Evolutionary conservation across 768 basidiomycete species (phyloP).

Genomic region (Serendipita sp.): DNA sequence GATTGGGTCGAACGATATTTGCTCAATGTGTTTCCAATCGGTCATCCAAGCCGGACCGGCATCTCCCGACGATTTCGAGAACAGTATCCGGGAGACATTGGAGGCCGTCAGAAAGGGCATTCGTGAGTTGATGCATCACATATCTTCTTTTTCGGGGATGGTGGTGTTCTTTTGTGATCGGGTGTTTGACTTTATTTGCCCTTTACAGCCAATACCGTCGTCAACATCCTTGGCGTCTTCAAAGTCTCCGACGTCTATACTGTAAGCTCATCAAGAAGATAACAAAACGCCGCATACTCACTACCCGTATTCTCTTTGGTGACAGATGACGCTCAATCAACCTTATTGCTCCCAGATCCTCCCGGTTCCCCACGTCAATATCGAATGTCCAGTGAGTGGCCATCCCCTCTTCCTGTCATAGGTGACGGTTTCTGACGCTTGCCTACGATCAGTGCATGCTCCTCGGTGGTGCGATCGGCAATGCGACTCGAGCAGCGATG

Average conservation of each 20-base stretch:
- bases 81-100: neutral
- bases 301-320: neutral
- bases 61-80: conserved; percentile 4
- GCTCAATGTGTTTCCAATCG: conserved; percentile 1
- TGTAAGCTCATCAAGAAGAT: neutral
- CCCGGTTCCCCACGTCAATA: conserved; percentile 2
- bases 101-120: conserved; percentile 7
- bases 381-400: conserved; percentile 7
- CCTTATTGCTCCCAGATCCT: neutral
- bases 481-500: conserved; percentile 6
- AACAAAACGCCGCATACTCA: neutral
- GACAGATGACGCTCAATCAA: conserved; percentile 5
- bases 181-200: too few relatives aligned
- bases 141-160: neutral
- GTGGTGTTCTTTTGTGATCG: too few relatives aligned
- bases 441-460: neutral
- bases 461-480: neutral
- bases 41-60: neutral
- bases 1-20: conserved; percentile 9
- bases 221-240: conserved; percentile 7
- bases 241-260: conserved; percentile 1
- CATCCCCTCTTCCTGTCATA: neutral
- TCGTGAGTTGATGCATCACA: conserved; percentile 6
- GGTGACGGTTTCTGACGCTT: neutral
- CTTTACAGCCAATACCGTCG: conserved; percentile 4